phyloP scores from a whole-genome alignment of 495 filamentous ascomycete species.

The Aspergillus sclerotiicarbonarius region DNA sequence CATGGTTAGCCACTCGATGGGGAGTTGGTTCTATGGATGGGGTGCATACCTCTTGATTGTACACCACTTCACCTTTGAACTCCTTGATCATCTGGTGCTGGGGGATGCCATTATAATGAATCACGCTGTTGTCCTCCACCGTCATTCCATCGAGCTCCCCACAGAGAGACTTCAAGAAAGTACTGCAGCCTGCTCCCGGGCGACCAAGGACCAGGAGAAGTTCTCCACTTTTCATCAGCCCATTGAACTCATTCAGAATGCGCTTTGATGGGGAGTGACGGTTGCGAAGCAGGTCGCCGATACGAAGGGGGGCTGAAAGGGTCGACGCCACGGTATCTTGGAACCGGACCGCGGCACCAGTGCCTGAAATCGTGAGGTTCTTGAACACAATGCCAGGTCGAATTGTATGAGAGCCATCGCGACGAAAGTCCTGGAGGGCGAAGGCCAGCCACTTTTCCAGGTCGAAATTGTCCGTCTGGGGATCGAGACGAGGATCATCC shows the following conservation, averaged over 20 bases:
- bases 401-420: neutral
- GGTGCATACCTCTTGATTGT: slow-evolving; percentile 48
- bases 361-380: slow-evolving; percentile 50
- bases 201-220: slow-evolving; percentile 38
- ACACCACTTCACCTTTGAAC: slow-evolving; percentile 60
- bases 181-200: slow-evolving; percentile 41
- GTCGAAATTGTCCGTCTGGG: neutral
- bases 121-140: slow-evolving; percentile 31
- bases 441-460: neutral
- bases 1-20: too few relatives aligned
- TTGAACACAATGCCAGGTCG: slow-evolving; percentile 42
- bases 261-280: slow-evolving; percentile 24
- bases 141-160: slow-evolving; percentile 36
- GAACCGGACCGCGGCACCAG: slow-evolving; percentile 49
- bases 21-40: too few relatives aligned
- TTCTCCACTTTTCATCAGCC: slow-evolving; percentile 34
- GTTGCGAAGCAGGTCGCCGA: slow-evolving; percentile 20
- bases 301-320: slow-evolving; percentile 41
- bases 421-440: neutral
- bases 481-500: neutral
- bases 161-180: slow-evolving; percentile 36
- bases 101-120: slow-evolving; percentile 46
- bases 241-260: slow-evolving; percentile 39
- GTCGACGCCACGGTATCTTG: slow-evolving; percentile 48
- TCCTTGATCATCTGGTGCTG: slow-evolving; percentile 31